Base-by-base conservation (phyloP, 306 rosid species). In the Astragalus membranaceus region DNA sequence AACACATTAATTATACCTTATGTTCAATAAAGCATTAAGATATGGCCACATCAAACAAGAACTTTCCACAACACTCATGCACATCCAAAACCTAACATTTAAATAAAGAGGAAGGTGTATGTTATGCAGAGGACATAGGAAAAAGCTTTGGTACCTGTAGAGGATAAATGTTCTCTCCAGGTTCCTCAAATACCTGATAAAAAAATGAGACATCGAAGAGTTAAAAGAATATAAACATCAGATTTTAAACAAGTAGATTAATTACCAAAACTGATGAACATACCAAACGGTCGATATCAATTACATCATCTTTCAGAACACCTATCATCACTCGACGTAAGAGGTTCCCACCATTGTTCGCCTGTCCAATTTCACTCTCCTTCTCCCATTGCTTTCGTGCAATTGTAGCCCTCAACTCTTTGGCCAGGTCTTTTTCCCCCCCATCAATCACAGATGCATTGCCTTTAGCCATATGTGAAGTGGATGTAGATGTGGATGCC, bases 231-330 rank as follows among this genome's bases (percentile, higher is more conserved):
- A 36, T 32, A 17, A 71, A 69, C 54, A 78, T 61, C 4, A 13
- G 57, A 71, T 54, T 41, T 62, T 57, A 48, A 67, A 59, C 36
- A 73, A 67, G 47, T 13, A 36, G 39, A 52, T 36, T 8, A 41
- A 70, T 10, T 60, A 50, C 26, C 51, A 11, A 14, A 66, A 51
- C 47, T 64, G 51, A 60, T 64, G 11, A 69, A 73, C 97, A 55
- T 89, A 91, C 99, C 96, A 95, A 76, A 76, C 95, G 91, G 85
- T 89, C 97, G 32, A 91, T 91, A 76, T 91, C 99, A 79, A 95
- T 91, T 23, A 81, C 96, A 67, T 91, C 92, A 69, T 91, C 96
- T 85, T 90, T 79, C 48, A 88, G 80, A 78, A 85, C 96, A 63
- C 89, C 96, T 80, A 95, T 91, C 96, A 95, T 85, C 43, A 91